These are phyloP conservation scores for Podila epicladia DNA, from an alignment of 192 early-diverging fungal genomes.

Conservation along the genomic window DNA sequence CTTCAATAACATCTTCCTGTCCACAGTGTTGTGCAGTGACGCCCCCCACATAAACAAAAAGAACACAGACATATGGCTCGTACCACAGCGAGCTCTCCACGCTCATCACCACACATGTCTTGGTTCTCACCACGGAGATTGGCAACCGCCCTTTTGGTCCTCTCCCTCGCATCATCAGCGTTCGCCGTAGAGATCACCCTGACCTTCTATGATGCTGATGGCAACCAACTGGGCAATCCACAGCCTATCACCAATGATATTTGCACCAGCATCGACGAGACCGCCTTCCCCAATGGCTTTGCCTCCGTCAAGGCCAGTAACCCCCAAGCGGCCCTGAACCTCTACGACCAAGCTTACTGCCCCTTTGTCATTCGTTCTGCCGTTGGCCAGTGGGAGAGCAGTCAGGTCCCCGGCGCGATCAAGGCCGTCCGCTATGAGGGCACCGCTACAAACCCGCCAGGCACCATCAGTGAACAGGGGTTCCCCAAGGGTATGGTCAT, in stretches of 20 bases:
- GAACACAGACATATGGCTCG: background rate
- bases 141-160: background rate
- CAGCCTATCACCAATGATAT: background rate
- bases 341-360: conserved; percentile 4
- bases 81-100: background rate
- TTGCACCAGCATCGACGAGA: background rate
- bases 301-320: conserved; percentile 2
- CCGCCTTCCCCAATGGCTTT: conserved; percentile 1
- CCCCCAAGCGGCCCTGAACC: conserved; percentile 19
- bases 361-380: background rate
- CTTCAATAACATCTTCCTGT: background rate
- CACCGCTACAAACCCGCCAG: background rate
- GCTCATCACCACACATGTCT: background rate
- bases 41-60: background rate
- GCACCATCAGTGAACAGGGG: background rate
- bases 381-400: conserved; percentile 8
- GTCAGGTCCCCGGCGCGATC: background rate
- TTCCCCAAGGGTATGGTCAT: conserved; percentile 10
- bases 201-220: conserved; percentile 7
- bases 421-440: conserved; percentile 31
- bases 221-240: conserved; percentile 2
- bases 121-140: background rate
- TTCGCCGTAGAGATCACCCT: conserved; percentile 4
- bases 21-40: background rate
- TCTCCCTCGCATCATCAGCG: background rate